Conservation (phyloP, 2,329 filamentous ascomycete genomes). For the Epichloe sibirici region DNA sequence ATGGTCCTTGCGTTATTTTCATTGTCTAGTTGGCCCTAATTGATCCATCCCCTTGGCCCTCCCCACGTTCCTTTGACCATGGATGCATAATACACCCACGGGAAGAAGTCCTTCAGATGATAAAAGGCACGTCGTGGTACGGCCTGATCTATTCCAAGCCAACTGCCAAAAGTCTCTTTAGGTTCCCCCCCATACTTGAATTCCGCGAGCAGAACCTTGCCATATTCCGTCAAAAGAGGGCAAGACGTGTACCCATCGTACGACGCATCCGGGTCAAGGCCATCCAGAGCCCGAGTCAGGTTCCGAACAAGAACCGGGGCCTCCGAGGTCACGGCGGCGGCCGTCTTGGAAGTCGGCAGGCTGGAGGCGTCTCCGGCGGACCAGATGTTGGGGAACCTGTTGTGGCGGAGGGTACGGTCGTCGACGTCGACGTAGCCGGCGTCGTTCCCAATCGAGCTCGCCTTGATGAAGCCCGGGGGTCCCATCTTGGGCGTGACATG, state of each 20-base stretch:
- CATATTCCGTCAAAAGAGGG: slow-evolving; percentile 42
- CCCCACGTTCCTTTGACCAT: slow-evolving; percentile 52
- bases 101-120: slow-evolving; percentile 53
- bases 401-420: slow-evolving; percentile 38
- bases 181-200: slow-evolving; percentile 52
- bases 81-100: slow-evolving; percentile 49
- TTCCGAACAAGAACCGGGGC: slow-evolving; percentile 39
- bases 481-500: slow-evolving; percentile 49
- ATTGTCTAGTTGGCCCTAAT: neutral
- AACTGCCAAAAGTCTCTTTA: slow-evolving; percentile 47
- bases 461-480: slow-evolving; percentile 39
- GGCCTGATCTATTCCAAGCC: slow-evolving; percentile 44
- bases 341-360: slow-evolving; percentile 45
- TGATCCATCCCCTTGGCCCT: slow-evolving; percentile 41
- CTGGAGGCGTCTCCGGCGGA: slow-evolving; percentile 47
- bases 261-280: slow-evolving; percentile 27
- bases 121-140: slow-evolving; percentile 45
- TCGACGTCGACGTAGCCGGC: slow-evolving; percentile 48
- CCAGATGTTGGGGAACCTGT: slow-evolving; percentile 44
- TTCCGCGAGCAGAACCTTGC: slow-evolving; percentile 51
- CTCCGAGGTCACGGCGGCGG: slow-evolving; percentile 39
- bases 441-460: slow-evolving; percentile 40
- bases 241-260: slow-evolving; percentile 47
- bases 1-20: neutral
- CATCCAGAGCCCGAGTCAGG: slow-evolving; percentile 31